Evolutionary conservation across 139 green algal genomes (phyloP).

Genomic region (Pleodorina starrii): DNA sequence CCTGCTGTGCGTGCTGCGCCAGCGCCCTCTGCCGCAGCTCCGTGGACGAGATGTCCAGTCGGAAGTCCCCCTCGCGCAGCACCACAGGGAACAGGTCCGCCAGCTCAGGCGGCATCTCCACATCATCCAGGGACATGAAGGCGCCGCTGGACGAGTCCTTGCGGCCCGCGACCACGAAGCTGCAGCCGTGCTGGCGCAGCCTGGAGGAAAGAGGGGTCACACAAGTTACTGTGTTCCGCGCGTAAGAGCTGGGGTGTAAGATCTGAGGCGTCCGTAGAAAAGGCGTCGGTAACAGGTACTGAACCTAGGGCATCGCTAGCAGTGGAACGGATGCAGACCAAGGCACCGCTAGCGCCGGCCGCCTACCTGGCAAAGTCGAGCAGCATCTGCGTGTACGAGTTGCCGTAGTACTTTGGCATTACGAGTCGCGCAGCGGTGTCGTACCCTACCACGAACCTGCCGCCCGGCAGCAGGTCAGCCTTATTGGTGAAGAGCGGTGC

Average conservation of each 20-base stretch:
- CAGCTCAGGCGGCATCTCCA: constrained; percentile 71
- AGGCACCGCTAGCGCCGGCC: no score
- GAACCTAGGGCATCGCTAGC: no score
- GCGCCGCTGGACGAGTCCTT: constrained; percentile 48
- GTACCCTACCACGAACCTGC: constrained; percentile 82
- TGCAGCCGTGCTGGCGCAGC: constrained; percentile 69
- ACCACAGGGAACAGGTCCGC: constrained; percentile 70
- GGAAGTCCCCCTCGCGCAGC: constrained; percentile 76
- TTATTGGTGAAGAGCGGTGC: constrained; percentile 88
- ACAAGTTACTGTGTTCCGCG: no score
- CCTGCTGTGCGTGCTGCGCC: no score
- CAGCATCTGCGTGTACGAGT: constrained; percentile 71
- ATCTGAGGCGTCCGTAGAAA: no score
- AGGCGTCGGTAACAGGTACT: no score
- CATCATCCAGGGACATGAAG: constrained; percentile 76
- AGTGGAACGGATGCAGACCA: no score
- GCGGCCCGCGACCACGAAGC: constrained; percentile 83
- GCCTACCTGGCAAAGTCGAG: constrained; percentile 63
- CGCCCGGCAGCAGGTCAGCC: constrained; percentile 75
- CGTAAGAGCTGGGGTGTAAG: no score
- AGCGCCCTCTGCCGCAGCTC: constrained; percentile 64
- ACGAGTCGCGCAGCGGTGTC: constrained; percentile 88
- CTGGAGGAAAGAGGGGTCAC: not conserved
- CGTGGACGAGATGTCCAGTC: constrained; percentile 83
- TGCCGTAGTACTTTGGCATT: constrained; percentile 83